Evolutionary conservation across 2,329 filamentous ascomycete species (phyloP).

Genomic region (Cladosporium sp.): DNA sequence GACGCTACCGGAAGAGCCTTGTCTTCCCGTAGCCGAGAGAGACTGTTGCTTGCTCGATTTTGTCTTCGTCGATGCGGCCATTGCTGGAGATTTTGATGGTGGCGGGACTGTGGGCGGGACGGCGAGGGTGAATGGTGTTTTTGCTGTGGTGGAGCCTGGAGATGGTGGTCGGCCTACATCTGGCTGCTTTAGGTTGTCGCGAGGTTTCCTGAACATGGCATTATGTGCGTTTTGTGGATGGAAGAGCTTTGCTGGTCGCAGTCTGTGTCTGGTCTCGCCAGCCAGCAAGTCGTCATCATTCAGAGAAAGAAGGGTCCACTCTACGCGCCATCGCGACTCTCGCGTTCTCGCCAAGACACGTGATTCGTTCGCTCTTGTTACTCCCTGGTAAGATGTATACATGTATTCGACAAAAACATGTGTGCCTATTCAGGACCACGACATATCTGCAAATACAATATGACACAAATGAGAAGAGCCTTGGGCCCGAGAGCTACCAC

Average conservation of each 20-base stretch:
- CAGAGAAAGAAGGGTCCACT: not conserved
- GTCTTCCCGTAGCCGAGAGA: constrained; percentile 27
- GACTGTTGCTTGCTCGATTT: constrained; percentile 22
- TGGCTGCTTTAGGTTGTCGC: constrained; percentile 37
- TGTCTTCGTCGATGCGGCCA: constrained; percentile 20
- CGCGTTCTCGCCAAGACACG: not conserved
- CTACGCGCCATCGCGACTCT: not conserved
- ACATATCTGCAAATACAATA: too few relatives aligned
- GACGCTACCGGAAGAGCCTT: constrained; percentile 26
- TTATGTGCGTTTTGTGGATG: not conserved
- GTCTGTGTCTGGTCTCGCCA: not conserved
- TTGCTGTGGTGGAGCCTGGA: constrained; percentile 36
- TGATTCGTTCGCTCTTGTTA: too few relatives aligned
- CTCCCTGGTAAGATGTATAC: too few relatives aligned
- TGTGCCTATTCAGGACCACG: too few relatives aligned
- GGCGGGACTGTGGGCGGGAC: constrained; percentile 25
- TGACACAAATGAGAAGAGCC: too few relatives aligned
- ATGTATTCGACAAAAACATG: too few relatives aligned
- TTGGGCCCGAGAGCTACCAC: too few relatives aligned
- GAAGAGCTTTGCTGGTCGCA: not conserved
- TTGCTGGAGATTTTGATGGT: constrained; percentile 25
- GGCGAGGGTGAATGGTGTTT: constrained; percentile 29
- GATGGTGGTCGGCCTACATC: constrained; percentile 48
- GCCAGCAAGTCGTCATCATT: constrained; percentile 1
- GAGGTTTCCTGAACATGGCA: constrained; percentile 52